Percentiles rank a stretch among this genome's conserved stretches.
These are phyloP conservation scores for Paulownia fortunei DNA, from an alignment of 257 asterid species.

Conservation along the genomic window DNA sequence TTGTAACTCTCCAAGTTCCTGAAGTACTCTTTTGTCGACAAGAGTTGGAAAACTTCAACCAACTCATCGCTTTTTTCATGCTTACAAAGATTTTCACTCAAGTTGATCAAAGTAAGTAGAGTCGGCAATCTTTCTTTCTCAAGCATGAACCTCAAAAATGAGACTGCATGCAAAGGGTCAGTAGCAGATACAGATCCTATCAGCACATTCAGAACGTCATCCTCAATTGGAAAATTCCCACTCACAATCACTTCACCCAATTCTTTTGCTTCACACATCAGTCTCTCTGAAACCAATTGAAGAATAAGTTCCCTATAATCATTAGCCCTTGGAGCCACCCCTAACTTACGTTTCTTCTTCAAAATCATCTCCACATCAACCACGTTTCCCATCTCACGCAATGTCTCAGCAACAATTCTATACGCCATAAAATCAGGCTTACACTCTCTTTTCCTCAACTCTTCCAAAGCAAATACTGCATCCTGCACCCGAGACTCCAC, in stretches of 20 bases:
- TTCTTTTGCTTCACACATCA: constrained; percentile 67
- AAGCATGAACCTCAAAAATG: constrained; percentile 77
- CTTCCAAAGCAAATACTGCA: constrained; percentile 62
- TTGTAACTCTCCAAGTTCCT: constrained; percentile 60
- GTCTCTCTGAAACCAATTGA: constrained; percentile 65
- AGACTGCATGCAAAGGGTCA: constrained; percentile 61
- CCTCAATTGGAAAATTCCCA: constrained; percentile 85
- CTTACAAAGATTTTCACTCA: constrained; percentile 75
- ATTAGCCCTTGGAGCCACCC: constrained; percentile 79
- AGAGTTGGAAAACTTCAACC: constrained; percentile 58
- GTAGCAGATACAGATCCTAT: constrained; percentile 71
- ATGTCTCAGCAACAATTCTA: constrained; percentile 77
- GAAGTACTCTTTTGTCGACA: constrained; percentile 63
- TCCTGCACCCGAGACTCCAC: constrained; percentile 45
- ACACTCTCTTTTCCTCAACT: constrained; percentile 72
- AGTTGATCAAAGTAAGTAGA: constrained; percentile 57
- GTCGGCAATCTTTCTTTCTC: constrained; percentile 60
- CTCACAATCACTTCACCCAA: constrained; percentile 72
- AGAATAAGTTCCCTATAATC: constrained; percentile 66
- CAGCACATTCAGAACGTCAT: constrained; percentile 70
- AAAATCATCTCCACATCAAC: constrained; percentile 61
- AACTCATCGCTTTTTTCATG: constrained; percentile 58
- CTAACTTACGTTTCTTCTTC: constrained; percentile 89
- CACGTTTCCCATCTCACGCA: constrained; percentile 54
- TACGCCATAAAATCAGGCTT: constrained; percentile 94